Conservation (phyloP, 371 early-diverging fungal genomes). For the Mortierella sp. region DNA sequence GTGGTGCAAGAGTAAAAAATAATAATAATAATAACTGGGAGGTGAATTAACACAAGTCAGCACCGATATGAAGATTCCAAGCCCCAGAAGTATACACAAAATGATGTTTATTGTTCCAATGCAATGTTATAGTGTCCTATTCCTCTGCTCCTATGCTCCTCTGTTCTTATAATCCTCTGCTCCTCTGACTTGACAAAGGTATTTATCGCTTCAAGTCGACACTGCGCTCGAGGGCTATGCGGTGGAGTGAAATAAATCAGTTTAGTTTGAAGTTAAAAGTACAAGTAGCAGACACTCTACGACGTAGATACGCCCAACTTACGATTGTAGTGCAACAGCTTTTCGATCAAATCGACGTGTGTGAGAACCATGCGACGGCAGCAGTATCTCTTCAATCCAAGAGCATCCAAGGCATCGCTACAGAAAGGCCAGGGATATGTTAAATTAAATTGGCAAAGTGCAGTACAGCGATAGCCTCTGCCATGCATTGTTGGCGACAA, state of each 20-base stretch:
- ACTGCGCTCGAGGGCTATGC: conserved; percentile 53
- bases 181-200: neutral
- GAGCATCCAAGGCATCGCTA: conserved; percentile 92
- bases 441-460: neutral
- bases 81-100: conserved; percentile 1
- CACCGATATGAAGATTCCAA: neutral
- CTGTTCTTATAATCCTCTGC: neutral
- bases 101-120: conserved; percentile 21
- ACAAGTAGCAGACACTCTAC: too few species aligned
- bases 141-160: neutral
- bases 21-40: too few species aligned
- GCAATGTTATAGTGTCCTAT: conserved; percentile 20
- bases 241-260: neutral
- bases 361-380: conserved; percentile 99
- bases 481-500: too few species aligned
- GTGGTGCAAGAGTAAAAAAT: too few species aligned
- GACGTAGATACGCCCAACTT: conserved; percentile 53
- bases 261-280: neutral
- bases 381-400: conserved; percentile 98
- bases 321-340: conserved; percentile 96
- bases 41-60: too few species aligned
- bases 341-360: conserved; percentile 99
- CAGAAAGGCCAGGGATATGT: neutral
- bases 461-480: neutral
- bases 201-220: conserved; percentile 55